Evolutionary conservation across 164 flowering plant species (phyloP).

Genomic region (Macadamia integrifolia): DNA sequence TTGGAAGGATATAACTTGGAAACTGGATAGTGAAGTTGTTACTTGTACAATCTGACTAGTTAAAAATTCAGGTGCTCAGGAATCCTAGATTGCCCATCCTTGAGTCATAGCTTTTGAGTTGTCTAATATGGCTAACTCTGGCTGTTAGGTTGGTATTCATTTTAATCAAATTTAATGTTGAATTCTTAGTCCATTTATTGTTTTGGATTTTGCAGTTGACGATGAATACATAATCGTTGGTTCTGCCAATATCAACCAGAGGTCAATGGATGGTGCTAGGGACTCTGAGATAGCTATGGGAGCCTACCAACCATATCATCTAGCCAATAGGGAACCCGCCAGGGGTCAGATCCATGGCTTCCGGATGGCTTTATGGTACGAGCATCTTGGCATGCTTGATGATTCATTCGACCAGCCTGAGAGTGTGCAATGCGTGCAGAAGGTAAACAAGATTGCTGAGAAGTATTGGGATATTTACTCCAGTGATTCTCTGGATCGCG

Average conservation of each 20-base stretch:
- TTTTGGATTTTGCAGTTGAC: conserved; percentile 41
- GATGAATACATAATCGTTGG: conserved; percentile 78
- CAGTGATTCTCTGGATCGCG: conserved; percentile 12
- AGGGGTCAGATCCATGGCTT: conserved; percentile 50
- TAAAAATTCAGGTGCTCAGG: too few relatives aligned
- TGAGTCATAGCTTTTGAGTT: too few relatives aligned
- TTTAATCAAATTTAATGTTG: neutral
- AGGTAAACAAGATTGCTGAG: conserved; percentile 39
- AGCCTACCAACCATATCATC: conserved; percentile 54
- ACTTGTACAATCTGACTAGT: too few relatives aligned
- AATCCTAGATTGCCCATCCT: too few relatives aligned
- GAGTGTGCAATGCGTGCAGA: conserved; percentile 31
- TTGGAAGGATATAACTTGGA: too few relatives aligned
- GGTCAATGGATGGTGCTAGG: conserved; percentile 69
- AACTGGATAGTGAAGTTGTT: too few relatives aligned
- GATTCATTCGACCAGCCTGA: conserved; percentile 32
- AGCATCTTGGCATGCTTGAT: conserved; percentile 36
- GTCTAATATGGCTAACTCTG: neutral
- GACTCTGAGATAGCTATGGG: conserved; percentile 84
- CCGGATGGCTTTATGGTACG: conserved; percentile 59
- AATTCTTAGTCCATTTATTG: neutral
- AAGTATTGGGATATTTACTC: conserved; percentile 44
- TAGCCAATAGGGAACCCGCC: conserved; percentile 22
- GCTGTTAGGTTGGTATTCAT: neutral
- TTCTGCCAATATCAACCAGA: conserved; percentile 77